These are phyloP conservation scores for Orbilia blumenaviensis DNA, from an alignment of 2,329 filamentous ascomycete species.

Conservation along the genomic window DNA sequence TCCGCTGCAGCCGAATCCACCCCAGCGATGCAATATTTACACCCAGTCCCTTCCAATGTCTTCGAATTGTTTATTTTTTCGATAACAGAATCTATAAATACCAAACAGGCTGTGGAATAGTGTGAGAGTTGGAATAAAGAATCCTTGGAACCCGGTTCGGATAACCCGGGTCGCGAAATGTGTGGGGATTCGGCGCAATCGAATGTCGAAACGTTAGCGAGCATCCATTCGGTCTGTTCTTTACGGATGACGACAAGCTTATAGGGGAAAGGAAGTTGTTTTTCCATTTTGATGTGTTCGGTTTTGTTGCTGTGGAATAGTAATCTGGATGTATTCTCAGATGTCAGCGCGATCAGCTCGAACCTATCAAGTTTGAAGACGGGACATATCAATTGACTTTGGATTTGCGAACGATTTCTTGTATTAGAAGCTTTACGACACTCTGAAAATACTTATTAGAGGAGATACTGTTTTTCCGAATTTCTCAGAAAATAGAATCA, in stretches of 20 bases:
- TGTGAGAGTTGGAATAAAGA: background rate
- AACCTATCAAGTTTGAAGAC: no score
- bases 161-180: background rate
- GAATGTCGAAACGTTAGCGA: background rate
- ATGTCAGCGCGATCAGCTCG: no score
- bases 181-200: background rate
- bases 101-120: background rate
- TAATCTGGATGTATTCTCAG: no score
- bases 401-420: no score
- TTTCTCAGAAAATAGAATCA: no score
- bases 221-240: background rate
- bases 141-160: background rate
- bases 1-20: background rate
- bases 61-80: slow-evolving; percentile 2
- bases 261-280: slow-evolving; percentile 13
- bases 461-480: no score
- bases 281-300: background rate
- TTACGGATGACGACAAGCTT: slow-evolving; percentile 13
- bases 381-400: no score
- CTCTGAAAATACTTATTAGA: no score
- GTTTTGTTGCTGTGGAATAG: background rate
- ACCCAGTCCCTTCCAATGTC: slow-evolving; percentile 11
- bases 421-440: no score
- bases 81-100: background rate
- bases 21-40: slow-evolving; percentile 9